Percentiles rank a stretch among this genome's conserved stretches.
Conservation (phyloP, 108 stramenopile genomes). For the Skeletonema menzelii region DNA sequence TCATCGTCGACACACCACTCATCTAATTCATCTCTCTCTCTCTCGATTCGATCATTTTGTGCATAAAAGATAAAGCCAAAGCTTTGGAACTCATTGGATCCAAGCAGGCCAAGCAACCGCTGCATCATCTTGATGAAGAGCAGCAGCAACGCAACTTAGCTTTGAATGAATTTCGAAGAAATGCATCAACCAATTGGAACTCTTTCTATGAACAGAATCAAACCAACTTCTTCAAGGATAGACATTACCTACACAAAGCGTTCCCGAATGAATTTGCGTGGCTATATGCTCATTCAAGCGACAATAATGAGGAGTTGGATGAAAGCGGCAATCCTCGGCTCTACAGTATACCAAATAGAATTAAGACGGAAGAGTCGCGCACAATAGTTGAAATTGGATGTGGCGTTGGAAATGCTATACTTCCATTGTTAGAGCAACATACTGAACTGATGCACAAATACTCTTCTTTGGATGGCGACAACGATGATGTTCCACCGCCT, state of each 20-base stretch:
- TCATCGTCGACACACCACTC: no score
- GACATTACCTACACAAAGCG: conserved; percentile 81
- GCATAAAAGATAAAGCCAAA: conserved; percentile 18
- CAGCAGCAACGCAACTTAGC: not conserved
- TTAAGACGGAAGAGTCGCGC: not conserved
- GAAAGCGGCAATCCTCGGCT: not conserved
- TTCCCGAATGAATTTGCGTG: conserved; percentile 76
- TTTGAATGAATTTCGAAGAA: conserved; percentile 14
- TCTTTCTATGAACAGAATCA: conserved; percentile 68
- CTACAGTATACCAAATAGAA: conserved; percentile 6
- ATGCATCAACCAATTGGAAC: conserved; percentile 71
- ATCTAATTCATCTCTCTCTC: no score
- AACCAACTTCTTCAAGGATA: conserved; percentile 84
- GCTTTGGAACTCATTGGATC: not conserved
- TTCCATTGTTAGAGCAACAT: conserved; percentile 64
- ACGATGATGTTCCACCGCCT: conserved; percentile 4
- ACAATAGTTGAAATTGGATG: conserved; percentile 85
- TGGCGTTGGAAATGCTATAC: conserved; percentile 86
- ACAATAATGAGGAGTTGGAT: not conserved
- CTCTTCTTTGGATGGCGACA: not conserved
- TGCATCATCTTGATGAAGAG: not conserved
- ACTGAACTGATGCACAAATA: conserved; percentile 18
- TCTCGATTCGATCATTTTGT: no score
- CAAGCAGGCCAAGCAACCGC: not conserved
- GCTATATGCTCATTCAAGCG: conserved; percentile 14